Evolutionary conservation across 192 early-diverging fungal genomes (phyloP).

Genomic region (Coemansia sp.): DNA sequence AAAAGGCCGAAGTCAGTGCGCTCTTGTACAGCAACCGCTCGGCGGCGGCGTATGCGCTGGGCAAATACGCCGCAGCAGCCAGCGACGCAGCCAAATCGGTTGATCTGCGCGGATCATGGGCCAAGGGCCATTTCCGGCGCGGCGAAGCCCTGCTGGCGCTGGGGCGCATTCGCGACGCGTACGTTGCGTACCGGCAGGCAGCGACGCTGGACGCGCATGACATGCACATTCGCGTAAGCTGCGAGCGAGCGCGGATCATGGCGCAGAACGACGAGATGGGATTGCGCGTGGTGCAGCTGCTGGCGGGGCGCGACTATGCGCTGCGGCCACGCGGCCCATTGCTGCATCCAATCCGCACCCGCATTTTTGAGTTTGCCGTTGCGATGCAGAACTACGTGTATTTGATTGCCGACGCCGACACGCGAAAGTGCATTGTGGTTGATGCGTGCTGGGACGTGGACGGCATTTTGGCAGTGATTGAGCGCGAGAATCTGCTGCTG

Average conservation of each 20-base stretch:
- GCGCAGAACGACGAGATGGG: slow-evolving; percentile 61
- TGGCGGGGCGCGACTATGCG: slow-evolving; percentile 73
- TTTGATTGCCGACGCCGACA: slow-evolving; percentile 67
- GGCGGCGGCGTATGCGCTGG: slow-evolving; percentile 41
- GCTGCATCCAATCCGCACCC: slow-evolving; percentile 70
- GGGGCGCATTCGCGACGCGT: slow-evolving; percentile 54
- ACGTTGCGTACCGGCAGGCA: slow-evolving; percentile 48
- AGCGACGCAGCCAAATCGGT: slow-evolving; percentile 34
- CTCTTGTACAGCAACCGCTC: slow-evolving; percentile 52
- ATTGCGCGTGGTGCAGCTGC: slow-evolving; percentile 65
- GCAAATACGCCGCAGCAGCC: slow-evolving; percentile 37
- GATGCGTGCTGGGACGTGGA: slow-evolving; percentile 96
- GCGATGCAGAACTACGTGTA: slow-evolving; percentile 89
- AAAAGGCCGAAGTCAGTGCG: slow-evolving; percentile 36
- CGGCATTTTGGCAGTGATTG: slow-evolving; percentile 66
- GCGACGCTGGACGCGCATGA: slow-evolving; percentile 55
- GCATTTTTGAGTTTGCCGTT: slow-evolving; percentile 74
- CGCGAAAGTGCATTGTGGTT: slow-evolving; percentile 73
- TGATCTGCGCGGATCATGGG: slow-evolving; percentile 39
- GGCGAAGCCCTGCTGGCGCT: slow-evolving; percentile 61
- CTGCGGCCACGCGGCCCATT: slow-evolving; percentile 34
- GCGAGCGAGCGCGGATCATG: slow-evolving; percentile 58
- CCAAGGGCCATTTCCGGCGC: slow-evolving; percentile 64
- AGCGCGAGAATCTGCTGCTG: slow-evolving; percentile 62
- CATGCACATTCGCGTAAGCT: slow-evolving; percentile 52